phyloP scores from a whole-genome alignment of 257 asterid species.

The Solanum rostratum region DNA sequence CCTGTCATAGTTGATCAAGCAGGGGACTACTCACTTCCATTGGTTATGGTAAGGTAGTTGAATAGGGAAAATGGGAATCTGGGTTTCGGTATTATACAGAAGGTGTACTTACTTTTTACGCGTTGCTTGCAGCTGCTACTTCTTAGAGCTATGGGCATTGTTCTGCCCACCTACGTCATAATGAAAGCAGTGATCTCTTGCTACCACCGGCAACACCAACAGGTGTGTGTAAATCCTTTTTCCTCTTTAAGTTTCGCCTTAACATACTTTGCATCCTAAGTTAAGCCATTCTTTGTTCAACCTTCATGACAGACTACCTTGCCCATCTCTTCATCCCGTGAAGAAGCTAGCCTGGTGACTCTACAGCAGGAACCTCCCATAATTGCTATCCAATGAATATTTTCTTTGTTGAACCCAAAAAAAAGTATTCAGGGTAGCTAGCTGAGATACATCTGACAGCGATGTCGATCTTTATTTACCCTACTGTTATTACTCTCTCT shows the following conservation, averaged over 20 bases:
- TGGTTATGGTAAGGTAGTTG: constrained; percentile 52
- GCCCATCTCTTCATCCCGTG: background rate
- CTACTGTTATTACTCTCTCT: background rate
- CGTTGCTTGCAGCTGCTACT: constrained; percentile 45
- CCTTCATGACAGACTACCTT: background rate
- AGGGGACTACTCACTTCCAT: constrained; percentile 56
- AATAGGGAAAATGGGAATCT: background rate
- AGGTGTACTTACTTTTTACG: background rate
- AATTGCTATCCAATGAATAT: background rate
- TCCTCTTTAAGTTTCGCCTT: background rate
- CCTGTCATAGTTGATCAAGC: constrained; percentile 55
- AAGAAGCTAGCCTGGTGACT: background rate
- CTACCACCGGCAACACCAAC: constrained; percentile 43
- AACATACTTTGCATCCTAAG: background rate
- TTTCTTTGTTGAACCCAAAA: background rate
- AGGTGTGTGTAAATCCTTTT: constrained; percentile 18
- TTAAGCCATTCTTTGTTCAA: background rate
- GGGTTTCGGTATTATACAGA: background rate
- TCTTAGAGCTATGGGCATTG: constrained; percentile 56
- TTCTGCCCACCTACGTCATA: constrained; percentile 68
- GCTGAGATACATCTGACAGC: background rate
- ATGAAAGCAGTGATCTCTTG: constrained; percentile 62
- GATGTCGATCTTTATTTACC: background rate
- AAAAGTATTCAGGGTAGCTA: background rate
- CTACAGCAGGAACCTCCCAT: constrained; percentile 1